Conservation (phyloP, 306 rosid species). For the Fragaria ananassa region DNA sequence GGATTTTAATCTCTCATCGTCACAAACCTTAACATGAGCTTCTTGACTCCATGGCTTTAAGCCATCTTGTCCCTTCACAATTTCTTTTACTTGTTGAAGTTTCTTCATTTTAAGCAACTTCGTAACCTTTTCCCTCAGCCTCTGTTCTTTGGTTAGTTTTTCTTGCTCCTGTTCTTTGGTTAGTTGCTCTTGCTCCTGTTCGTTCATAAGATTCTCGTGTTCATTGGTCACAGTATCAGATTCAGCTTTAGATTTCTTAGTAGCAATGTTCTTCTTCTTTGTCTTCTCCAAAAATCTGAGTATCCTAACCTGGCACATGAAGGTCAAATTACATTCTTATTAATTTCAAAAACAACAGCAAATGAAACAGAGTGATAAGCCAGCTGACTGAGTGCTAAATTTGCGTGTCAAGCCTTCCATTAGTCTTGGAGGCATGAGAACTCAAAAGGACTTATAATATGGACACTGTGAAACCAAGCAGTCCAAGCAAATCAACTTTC, state of each 20-base stretch:
- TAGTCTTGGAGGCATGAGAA: background rate
- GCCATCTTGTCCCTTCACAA: constrained; percentile 55
- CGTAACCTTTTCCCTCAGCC: constrained; percentile 49
- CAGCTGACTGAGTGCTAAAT: background rate
- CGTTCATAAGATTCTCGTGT: constrained; percentile 27
- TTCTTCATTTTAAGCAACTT: constrained; percentile 61
- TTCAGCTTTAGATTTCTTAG: constrained; percentile 35
- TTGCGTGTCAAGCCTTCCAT: background rate
- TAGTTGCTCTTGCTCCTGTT: constrained; percentile 32
- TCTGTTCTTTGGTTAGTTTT: constrained; percentile 31
- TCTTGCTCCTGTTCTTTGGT: constrained; percentile 32
- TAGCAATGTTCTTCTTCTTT: constrained; percentile 37
- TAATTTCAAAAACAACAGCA: background rate
- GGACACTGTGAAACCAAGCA: background rate
- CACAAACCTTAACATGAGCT: constrained; percentile 87
- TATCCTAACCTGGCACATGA: constrained; percentile 65
- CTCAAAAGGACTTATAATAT: background rate
- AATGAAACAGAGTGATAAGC: constrained; percentile 20
- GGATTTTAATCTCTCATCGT: constrained; percentile 18
- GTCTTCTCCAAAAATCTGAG: constrained; percentile 56
- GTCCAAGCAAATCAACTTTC: background rate
- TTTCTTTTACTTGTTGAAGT: constrained; percentile 45
- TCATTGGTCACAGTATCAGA: constrained; percentile 31
- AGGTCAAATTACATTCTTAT: constrained; percentile 8
- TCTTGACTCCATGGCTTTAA: constrained; percentile 89